These are phyloP conservation scores for Pythium brachiatum DNA, from an alignment of 352 stramenopile genomes.

Conservation along the genomic window DNA sequence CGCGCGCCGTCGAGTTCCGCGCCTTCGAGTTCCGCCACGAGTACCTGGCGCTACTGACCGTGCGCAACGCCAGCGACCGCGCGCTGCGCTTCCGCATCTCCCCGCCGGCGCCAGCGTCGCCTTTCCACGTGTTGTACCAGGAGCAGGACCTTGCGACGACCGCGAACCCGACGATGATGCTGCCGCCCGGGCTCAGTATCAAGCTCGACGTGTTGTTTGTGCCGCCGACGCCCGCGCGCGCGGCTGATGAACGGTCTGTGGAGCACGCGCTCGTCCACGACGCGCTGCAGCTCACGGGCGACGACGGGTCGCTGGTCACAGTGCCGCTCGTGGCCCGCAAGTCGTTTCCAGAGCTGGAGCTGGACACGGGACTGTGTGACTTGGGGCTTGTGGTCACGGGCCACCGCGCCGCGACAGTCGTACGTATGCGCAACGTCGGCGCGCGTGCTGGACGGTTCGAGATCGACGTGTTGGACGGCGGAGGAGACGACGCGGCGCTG, in stretches of 20 bases:
- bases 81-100: slow-evolving; percentile 57
- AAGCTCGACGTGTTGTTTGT: slow-evolving; percentile 73
- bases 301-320: slow-evolving; percentile 57
- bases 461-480: slow-evolving; percentile 46
- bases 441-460: slow-evolving; percentile 37
- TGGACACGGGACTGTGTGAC: slow-evolving; percentile 52
- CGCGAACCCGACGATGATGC: slow-evolving; percentile 59
- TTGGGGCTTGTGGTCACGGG: slow-evolving; percentile 63
- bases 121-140: slow-evolving; percentile 56
- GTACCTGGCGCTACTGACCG: slow-evolving; percentile 57
- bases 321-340: slow-evolving; percentile 57
- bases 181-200: slow-evolving; percentile 54
- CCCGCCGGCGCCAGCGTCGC: slow-evolving; percentile 46
- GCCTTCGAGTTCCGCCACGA: slow-evolving; percentile 54
- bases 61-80: slow-evolving; percentile 71
- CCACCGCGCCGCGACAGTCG: slow-evolving; percentile 47
- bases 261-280: slow-evolving; percentile 55
- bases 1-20: slow-evolving; percentile 60
- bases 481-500: not conserved
- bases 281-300: slow-evolving; percentile 46
- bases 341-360: slow-evolving; percentile 54
- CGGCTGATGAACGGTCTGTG: slow-evolving; percentile 9
- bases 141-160: slow-evolving; percentile 59
- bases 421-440: slow-evolving; percentile 57
- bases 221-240: slow-evolving; percentile 1